These are phyloP conservation scores for Filosporella fistucella DNA, from an alignment of 495 filamentous ascomycete species.

Conservation along the genomic window DNA sequence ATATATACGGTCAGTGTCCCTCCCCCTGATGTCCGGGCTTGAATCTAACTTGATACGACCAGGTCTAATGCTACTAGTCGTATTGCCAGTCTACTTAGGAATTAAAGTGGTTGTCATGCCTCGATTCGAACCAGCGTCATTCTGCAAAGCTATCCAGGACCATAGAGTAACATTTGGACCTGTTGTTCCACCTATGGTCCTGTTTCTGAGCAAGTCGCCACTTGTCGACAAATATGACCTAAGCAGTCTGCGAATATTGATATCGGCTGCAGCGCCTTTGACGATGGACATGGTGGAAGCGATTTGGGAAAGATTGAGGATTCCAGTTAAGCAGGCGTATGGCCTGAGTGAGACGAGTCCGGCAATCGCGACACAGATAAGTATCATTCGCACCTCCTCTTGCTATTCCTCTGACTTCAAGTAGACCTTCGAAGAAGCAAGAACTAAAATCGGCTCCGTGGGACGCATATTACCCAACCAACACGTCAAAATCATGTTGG, in stretches of 20 bases:
- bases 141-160: constrained; percentile 72
- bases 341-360: constrained; percentile 50
- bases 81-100: constrained; percentile 53
- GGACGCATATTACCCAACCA: constrained; percentile 75
- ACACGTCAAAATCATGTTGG: constrained; percentile 68
- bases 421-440: constrained; percentile 55
- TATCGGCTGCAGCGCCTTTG: constrained; percentile 82
- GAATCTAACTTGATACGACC: too few relatives aligned
- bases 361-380: constrained; percentile 16
- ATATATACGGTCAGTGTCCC: constrained; percentile 62
- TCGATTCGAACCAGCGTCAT: constrained; percentile 75
- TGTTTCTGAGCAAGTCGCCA: constrained; percentile 74
- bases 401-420: not conserved
- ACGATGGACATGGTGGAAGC: constrained; percentile 74
- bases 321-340: constrained; percentile 60
- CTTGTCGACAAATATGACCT: constrained; percentile 73
- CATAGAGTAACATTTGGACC: constrained; percentile 71
- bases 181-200: constrained; percentile 77
- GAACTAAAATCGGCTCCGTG: constrained; percentile 66
- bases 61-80: not conserved
- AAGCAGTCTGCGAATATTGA: constrained; percentile 70
- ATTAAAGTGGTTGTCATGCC: constrained; percentile 66
- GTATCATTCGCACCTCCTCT: not conserved
- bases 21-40: too few relatives aligned
- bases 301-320: constrained; percentile 64